These are phyloP conservation scores for Copromyces sp. DNA, from an alignment of 495 filamentous ascomycete genomes.

Conservation along the genomic window DNA sequence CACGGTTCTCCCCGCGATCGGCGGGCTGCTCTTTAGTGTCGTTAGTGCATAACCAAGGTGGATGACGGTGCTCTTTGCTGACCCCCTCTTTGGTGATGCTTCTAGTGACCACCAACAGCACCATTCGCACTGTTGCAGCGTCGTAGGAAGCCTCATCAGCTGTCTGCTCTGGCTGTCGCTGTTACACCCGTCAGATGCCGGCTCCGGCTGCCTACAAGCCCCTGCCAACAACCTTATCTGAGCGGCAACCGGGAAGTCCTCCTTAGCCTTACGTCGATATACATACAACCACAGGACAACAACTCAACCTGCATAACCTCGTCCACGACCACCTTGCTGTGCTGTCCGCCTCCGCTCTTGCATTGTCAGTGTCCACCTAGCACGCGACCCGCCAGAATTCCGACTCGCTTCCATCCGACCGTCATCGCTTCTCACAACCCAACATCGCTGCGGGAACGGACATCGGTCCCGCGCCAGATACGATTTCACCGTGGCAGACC, in stretches of 20 bases:
- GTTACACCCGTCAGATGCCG: neutral
- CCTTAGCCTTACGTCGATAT: neutral
- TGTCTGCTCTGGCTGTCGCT: neutral
- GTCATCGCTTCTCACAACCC: conserved; percentile 1
- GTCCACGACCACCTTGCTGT: neutral
- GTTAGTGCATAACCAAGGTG: neutral
- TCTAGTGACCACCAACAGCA: neutral
- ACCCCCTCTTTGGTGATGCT: neutral
- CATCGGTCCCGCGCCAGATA: conserved; percentile 19
- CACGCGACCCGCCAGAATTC: neutral
- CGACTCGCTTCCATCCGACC: neutral
- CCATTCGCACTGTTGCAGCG: neutral
- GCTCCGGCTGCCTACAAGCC: neutral
- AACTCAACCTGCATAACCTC: neutral
- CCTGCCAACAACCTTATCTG: neutral
- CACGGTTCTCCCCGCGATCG: neutral
- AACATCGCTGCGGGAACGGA: conserved; percentile 17
- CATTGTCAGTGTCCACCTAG: neutral
- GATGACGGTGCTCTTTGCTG: neutral
- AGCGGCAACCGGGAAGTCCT: neutral
- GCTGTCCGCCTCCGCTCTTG: neutral
- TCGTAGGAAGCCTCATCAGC: neutral
- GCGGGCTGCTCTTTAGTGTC: neutral
- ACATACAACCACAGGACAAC: neutral
- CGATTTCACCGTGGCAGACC: conserved; percentile 27